phyloP scores from a whole-genome alignment of 1,284 basidiomycete species.

The Ceratobasidium sp. region DNA sequence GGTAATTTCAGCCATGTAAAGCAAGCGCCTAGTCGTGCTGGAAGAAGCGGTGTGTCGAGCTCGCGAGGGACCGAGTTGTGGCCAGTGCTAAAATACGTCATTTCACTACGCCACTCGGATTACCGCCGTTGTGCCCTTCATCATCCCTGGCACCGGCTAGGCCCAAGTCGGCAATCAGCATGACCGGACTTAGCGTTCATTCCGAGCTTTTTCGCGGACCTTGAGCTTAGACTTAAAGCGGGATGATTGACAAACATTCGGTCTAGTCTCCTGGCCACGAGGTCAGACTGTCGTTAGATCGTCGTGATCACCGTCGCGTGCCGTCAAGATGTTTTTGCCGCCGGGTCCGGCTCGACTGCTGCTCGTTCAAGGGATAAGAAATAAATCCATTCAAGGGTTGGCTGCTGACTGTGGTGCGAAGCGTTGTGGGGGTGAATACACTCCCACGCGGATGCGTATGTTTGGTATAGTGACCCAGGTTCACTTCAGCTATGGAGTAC shows the following conservation, averaged over 20 bases:
- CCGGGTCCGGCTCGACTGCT: slow-evolving; percentile 19
- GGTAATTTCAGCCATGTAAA: slow-evolving; percentile 12
- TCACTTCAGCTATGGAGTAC: slow-evolving; percentile 37
- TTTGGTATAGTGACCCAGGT: slow-evolving; percentile 35
- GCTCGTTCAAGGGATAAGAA: slow-evolving; percentile 20
- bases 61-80: slow-evolving; percentile 19
- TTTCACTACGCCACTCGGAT: slow-evolving; percentile 16
- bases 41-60: neutral
- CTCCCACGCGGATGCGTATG: slow-evolving; percentile 21
- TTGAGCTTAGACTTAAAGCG: neutral
- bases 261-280: slow-evolving; percentile 39
- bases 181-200: slow-evolving; percentile 10
- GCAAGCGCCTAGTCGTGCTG: neutral
- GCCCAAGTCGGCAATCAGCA: neutral
- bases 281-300: slow-evolving; percentile 29
- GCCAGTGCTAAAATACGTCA: slow-evolving; percentile 21
- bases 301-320: slow-evolving; percentile 38
- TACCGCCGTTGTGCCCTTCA: neutral
- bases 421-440: neutral
- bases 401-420: neutral
- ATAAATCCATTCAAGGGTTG: slow-evolving; percentile 12
- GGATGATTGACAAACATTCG: slow-evolving; percentile 19
- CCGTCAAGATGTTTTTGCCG: slow-evolving; percentile 27
- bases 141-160: slow-evolving; percentile 17
- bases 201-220: slow-evolving; percentile 3